A percentile compares a stretch with the other conserved stretches of the same genome.
phyloP scores from a whole-genome alignment of 148 eudicot species.

The Bassia scoparia region DNA sequence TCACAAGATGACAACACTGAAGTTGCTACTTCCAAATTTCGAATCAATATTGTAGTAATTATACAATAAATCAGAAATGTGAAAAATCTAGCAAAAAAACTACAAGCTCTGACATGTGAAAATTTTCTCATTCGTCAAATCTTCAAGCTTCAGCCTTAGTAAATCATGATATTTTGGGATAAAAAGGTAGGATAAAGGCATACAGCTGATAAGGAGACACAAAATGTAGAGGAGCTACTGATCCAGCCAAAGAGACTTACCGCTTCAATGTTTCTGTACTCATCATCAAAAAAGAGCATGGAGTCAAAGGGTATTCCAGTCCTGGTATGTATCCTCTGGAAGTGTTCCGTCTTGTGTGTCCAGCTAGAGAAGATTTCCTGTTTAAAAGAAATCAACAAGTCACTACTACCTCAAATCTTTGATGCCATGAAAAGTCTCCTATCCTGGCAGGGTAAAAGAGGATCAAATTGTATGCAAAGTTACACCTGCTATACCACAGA shows the following conservation, averaged over 20 bases:
- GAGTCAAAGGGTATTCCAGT: slow-evolving; percentile 10
- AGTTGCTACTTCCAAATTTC: too few species aligned
- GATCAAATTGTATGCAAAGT: too few species aligned
- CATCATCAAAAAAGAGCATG: slow-evolving; percentile 20
- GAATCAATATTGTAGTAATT: too few species aligned
- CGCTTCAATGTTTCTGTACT: slow-evolving; percentile 18
- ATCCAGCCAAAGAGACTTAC: background rate
- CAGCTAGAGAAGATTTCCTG: slow-evolving; percentile 20
- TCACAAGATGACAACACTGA: too few species aligned
- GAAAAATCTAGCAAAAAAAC: too few species aligned
- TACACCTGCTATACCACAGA: too few species aligned
- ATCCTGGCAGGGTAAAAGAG: too few species aligned
- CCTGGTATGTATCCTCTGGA: slow-evolving; percentile 13
- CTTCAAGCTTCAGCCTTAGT: background rate
- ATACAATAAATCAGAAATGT: too few species aligned
- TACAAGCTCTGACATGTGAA: background rate
- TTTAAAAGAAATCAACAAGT: background rate
- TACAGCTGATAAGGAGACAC: background rate
- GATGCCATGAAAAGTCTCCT: background rate
- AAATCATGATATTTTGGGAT: background rate
- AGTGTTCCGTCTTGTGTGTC: slow-evolving; percentile 19
- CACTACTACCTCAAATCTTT: background rate
- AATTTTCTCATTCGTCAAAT: background rate
- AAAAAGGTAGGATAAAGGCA: too few species aligned
- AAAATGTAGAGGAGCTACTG: background rate